Base-by-base conservation (phyloP, 2,329 filamentous ascomycete genomes). In the Pyrenochaeta sp. region DNA sequence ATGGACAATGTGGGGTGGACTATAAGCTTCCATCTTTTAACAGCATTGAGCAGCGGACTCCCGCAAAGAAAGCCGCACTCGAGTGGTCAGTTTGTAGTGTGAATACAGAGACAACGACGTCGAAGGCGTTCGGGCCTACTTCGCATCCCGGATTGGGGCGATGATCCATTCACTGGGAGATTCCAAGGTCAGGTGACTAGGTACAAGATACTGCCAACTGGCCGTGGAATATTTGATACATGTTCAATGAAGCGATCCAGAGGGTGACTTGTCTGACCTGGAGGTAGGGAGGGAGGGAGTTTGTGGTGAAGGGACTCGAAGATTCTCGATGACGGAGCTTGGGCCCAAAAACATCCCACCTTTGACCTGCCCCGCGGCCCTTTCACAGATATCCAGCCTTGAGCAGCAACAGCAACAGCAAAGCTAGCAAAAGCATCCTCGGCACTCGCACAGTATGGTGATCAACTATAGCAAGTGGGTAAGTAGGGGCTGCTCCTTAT, bases 391-490 rank as follows among this genome's bases (percentile, higher is more conserved):
- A 43, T 45, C 35, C 58, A 65, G 44, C 56, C 52, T 56, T 45
- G 49, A 57, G 50, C 51, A 30, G 29, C 23, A 27, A 27, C 23
- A 27, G 23, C 9, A 27, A n/a, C n/a, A n/a, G n/a, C n/a, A n/a
- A n/a, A n/a, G n/a, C n/a, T n/a, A 27, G 23, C 23, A 27, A 9
- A 4, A 4, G 23, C 23, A 9, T 5, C 23, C 23, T 27, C 9
- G 23, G 9, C 23, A 27, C 23, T 5, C 23, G 9, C n/a, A n/a
- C n/a, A 60, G 53, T 9, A 85, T 85, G 83, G 79, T 82, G n/a
- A 81, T 90, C 58, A 85, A 90, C 69, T 90, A 89, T 75, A 89
- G 86, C 77, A 90, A 90, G 80, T 90, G 87, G 87, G 86, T 87
- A 75, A 55, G 81, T 71, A 37, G 2, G 1, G 3, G 35, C 5